Percentiles rank a stretch among this genome's conserved stretches.
Conservation (phyloP, 495 filamentous ascomycete species). For the Penicillium odoratum region DNA sequence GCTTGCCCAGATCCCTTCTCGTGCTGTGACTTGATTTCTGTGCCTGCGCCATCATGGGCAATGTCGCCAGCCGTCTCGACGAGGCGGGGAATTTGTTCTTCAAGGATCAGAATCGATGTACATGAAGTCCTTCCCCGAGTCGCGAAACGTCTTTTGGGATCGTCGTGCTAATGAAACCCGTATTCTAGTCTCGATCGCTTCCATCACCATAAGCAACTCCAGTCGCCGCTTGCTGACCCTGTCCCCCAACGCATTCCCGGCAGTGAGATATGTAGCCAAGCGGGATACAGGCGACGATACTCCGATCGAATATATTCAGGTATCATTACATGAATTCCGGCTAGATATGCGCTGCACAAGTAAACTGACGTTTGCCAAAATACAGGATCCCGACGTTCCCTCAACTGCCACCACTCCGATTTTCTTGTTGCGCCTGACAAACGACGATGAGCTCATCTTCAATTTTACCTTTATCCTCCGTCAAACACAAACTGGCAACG, state of each 20-base stretch:
- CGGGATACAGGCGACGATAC: slow-evolving; percentile 72
- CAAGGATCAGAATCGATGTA: slow-evolving; percentile 88
- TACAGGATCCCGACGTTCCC: slow-evolving; percentile 76
- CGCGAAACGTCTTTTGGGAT: not conserved
- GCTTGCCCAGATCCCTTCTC: slow-evolving; percentile 32
- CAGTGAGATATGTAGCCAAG: slow-evolving; percentile 73
- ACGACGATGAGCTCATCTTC: slow-evolving; percentile 89
- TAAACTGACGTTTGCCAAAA: slow-evolving; percentile 5
- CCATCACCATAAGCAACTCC: slow-evolving; percentile 75
- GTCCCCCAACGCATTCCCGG: slow-evolving; percentile 85
- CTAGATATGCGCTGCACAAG: not conserved
- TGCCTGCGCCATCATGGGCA: slow-evolving; percentile 68
- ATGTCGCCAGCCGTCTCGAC: slow-evolving; percentile 86
- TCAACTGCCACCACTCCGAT: slow-evolving; percentile 56
- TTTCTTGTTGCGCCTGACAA: slow-evolving; percentile 82
- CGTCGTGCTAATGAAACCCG: slow-evolving; percentile 16
- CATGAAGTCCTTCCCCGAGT: slow-evolving; percentile 15
- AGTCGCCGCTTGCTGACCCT: slow-evolving; percentile 74
- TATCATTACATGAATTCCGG: slow-evolving; percentile 30
- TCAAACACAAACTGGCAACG: slow-evolving; percentile 55
- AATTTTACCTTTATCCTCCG: slow-evolving; percentile 89
- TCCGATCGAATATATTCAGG: slow-evolving; percentile 89
- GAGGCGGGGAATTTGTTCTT: slow-evolving; percentile 81
- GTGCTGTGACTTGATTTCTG: slow-evolving; percentile 31
- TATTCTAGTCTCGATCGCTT: slow-evolving; percentile 76